Percentiles rank a stretch among this genome's conserved stretches.
phyloP scores from a whole-genome alignment of 2,329 filamentous ascomycete species.

The Cercospora nicotianae region DNA sequence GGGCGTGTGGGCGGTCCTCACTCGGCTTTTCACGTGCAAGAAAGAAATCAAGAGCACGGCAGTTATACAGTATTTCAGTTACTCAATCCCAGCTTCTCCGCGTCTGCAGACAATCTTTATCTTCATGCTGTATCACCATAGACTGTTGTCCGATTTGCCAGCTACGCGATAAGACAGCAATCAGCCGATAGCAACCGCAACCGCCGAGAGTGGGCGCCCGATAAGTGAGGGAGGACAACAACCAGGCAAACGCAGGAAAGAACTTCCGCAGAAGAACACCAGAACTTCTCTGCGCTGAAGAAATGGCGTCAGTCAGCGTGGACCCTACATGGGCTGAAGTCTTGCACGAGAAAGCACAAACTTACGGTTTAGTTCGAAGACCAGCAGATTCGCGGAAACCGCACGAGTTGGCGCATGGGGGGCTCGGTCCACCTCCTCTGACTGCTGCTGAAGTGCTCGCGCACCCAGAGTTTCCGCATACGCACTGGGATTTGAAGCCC shows the following conservation, averaged over 20 bases:
- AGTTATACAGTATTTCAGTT: neutral
- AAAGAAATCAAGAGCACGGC: neutral
- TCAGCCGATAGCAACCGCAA: constrained; percentile 5
- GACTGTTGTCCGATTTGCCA: neutral
- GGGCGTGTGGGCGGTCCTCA: neutral
- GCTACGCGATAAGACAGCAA: neutral
- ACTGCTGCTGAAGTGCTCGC: constrained; percentile 60
- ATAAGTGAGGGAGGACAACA: constrained; percentile 3
- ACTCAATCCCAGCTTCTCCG: constrained; percentile 2
- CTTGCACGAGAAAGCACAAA: constrained; percentile 18
- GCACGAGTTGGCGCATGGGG: constrained; percentile 25
- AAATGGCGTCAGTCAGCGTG: constrained; percentile 20
- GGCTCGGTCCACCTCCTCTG: constrained; percentile 37
- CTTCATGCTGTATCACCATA: constrained; percentile 6
- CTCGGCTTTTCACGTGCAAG: constrained; percentile 4
- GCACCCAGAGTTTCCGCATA: constrained; percentile 66
- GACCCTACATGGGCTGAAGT: constrained; percentile 19
- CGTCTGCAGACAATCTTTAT: constrained; percentile 7
- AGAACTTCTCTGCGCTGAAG: neutral
- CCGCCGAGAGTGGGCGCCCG: neutral
- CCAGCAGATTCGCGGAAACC: constrained; percentile 20
- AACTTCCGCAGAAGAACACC: neutral
- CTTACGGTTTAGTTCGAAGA: constrained; percentile 20
- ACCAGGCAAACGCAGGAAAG: neutral
- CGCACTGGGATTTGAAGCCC: constrained; percentile 69